phyloP scores from a whole-genome alignment of 2,329 filamentous ascomycete genomes.

The Fusarium sambucinum region DNA sequence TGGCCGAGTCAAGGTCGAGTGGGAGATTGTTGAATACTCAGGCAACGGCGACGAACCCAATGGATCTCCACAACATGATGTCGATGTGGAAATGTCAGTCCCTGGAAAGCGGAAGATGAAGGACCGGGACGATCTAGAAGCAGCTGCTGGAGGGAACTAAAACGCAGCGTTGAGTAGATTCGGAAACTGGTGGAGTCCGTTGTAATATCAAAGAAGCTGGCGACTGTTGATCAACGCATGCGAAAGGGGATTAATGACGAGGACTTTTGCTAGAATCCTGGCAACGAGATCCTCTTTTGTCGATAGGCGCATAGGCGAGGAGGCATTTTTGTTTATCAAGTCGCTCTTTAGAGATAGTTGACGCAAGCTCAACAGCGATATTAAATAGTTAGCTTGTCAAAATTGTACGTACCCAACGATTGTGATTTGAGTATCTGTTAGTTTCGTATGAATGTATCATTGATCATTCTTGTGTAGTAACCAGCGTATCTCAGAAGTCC shows the following conservation, averaged over 20 bases:
- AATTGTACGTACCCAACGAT: slow-evolving; percentile 5
- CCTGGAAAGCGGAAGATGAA: slow-evolving; percentile 67
- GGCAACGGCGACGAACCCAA: slow-evolving; percentile 54
- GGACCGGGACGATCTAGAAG: slow-evolving; percentile 54
- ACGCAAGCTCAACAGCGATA: slow-evolving; percentile 4
- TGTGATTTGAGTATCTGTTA: neutral
- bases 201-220: slow-evolving; percentile 17
- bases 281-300: slow-evolving; percentile 8
- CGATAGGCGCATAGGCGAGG: slow-evolving; percentile 9
- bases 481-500: neutral
- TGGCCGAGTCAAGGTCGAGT: slow-evolving; percentile 76
- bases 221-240: slow-evolving; percentile 20
- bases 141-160: slow-evolving; percentile 17
- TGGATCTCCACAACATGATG: slow-evolving; percentile 48
- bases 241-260: slow-evolving; percentile 20
- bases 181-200: neutral
- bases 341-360: slow-evolving; percentile 3
- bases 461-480: neutral
- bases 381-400: slow-evolving; percentile 22
- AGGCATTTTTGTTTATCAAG: slow-evolving; percentile 4
- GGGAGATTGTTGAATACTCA: slow-evolving; percentile 85
- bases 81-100: slow-evolving; percentile 52
- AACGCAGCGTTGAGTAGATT: neutral
- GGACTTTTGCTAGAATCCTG: slow-evolving; percentile 7
- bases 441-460: neutral